These are phyloP conservation scores for Xylaria sp. DNA, from an alignment of 495 filamentous ascomycete species.

Conservation along the genomic window DNA sequence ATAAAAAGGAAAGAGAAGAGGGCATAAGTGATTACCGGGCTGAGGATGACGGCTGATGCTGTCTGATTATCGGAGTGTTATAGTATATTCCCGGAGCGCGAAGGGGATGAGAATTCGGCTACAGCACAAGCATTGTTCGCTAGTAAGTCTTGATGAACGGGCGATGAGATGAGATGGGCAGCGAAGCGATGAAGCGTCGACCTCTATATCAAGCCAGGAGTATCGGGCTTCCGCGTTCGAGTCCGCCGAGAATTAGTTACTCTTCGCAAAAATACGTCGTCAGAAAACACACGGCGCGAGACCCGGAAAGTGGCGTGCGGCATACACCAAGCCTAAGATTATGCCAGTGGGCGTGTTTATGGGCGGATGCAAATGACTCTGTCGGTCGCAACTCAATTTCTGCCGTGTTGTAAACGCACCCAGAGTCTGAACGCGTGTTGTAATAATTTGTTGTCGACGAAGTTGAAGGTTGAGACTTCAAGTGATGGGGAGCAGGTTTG, in stretches of 20 bases:
- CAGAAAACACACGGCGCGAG: not conserved
- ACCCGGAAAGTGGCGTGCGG: conserved; percentile 5
- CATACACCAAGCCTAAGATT: not conserved
- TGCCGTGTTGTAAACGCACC: not conserved
- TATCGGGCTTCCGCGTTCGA: conserved; percentile 4
- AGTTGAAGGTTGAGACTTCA: conserved; percentile 13
- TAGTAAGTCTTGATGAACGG: not conserved
- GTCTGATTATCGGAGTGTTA: not conserved
- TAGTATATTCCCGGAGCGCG: not conserved
- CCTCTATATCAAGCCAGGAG: not conserved
- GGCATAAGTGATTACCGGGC: not conserved
- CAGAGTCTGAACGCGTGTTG: not conserved
- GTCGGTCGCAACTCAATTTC: conserved; percentile 7
- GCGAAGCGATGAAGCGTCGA: not conserved
- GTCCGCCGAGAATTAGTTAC: not conserved
- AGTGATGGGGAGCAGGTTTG: conserved; percentile 24
- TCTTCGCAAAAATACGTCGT: not conserved
- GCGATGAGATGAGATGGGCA: not conserved
- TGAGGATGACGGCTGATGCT: not conserved
- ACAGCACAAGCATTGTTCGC: not conserved
- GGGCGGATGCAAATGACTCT: not conserved
- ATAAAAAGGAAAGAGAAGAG: not conserved
- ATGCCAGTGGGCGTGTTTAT: not conserved
- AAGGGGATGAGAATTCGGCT: not conserved
- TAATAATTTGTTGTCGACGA: conserved; percentile 8